phyloP scores from a whole-genome alignment of 495 filamentous ascomycete species.

The Aspergillus nanangensis region DNA sequence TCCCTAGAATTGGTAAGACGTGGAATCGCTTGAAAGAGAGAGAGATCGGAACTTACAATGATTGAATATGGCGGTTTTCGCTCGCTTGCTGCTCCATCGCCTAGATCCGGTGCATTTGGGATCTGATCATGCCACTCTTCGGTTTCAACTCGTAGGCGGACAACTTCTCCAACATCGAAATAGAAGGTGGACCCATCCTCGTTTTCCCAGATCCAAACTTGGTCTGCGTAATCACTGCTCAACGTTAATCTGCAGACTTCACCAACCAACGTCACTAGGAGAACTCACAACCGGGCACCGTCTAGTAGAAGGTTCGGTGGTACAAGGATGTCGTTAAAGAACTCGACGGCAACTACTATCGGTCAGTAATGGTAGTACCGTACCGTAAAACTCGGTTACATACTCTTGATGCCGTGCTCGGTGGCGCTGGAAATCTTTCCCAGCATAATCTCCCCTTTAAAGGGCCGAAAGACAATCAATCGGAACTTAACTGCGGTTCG shows the following conservation, averaged over 20 bases:
- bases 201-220: slow-evolving; percentile 76
- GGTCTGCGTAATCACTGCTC: slow-evolving; percentile 60
- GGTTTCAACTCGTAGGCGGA: slow-evolving; percentile 74
- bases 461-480: slow-evolving; percentile 89
- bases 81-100: slow-evolving; percentile 43
- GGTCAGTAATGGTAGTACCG: slow-evolving; percentile 3
- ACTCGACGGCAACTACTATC: slow-evolving; percentile 69
- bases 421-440: slow-evolving; percentile 73
- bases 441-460: slow-evolving; percentile 83
- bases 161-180: slow-evolving; percentile 84
- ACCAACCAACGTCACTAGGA: neutral
- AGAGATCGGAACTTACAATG: slow-evolving; percentile 41
- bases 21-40: neutral
- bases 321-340: slow-evolving; percentile 87
- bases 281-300: slow-evolving; percentile 65
- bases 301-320: slow-evolving; percentile 66
- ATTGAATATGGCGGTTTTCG: slow-evolving; percentile 63
- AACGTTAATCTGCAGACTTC: slow-evolving; percentile 19
- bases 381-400: slow-evolving; percentile 13
- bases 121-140: slow-evolving; percentile 89
- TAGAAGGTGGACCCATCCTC: slow-evolving; percentile 67
- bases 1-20: slow-evolving; percentile 33
- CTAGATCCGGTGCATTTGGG: slow-evolving; percentile 59
- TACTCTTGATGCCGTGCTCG: slow-evolving; percentile 70
- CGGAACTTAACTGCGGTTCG: slow-evolving; percentile 72